Conservation (phyloP, 1,139 yeast genomes). For the Candida sp. region DNA sequence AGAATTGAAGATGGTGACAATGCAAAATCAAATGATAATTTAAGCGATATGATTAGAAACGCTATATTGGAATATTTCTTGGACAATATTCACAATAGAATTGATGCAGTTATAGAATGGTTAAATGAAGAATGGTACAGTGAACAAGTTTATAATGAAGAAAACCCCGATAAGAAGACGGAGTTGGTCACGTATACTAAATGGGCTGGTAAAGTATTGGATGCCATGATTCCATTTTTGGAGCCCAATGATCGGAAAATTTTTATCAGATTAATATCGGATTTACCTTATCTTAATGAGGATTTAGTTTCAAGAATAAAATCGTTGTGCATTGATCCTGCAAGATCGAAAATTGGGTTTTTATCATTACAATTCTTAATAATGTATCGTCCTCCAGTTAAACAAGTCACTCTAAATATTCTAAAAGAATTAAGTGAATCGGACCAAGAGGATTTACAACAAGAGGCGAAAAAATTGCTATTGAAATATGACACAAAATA, state of each 20-base stretch:
- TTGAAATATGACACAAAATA: constrained; percentile 32
- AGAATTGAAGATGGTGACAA: constrained; percentile 20
- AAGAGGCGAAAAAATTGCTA: constrained; percentile 52
- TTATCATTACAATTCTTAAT: constrained; percentile 77
- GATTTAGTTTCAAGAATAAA: constrained; percentile 61
- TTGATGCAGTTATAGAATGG: constrained; percentile 89
- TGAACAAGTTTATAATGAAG: constrained; percentile 48
- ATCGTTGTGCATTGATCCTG: constrained; percentile 84
- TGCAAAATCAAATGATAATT: constrained; percentile 23
- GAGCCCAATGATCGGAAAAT: constrained; percentile 77
- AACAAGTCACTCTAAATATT: constrained; percentile 60
- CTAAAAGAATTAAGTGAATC: constrained; percentile 53
- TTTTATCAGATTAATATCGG: constrained; percentile 80
- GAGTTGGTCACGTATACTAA: constrained; percentile 50
- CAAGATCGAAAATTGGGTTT: constrained; percentile 74
- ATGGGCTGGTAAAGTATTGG: constrained; percentile 75
- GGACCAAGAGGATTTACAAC: constrained; percentile 52
- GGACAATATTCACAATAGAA: constrained; percentile 66
- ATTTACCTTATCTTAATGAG: constrained; percentile 71
- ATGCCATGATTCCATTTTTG: constrained; percentile 77
- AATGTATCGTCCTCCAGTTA: constrained; percentile 88
- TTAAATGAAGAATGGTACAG: constrained; percentile 94
- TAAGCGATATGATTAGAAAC: constrained; percentile 63
- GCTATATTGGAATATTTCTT: constrained; percentile 72
- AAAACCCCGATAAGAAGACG: constrained; percentile 10